Evolutionary conservation across 495 filamentous ascomycete genomes (phyloP), one percentile per base, ranked within the genome.

Genomic region (Patellaria atrata): DNA sequence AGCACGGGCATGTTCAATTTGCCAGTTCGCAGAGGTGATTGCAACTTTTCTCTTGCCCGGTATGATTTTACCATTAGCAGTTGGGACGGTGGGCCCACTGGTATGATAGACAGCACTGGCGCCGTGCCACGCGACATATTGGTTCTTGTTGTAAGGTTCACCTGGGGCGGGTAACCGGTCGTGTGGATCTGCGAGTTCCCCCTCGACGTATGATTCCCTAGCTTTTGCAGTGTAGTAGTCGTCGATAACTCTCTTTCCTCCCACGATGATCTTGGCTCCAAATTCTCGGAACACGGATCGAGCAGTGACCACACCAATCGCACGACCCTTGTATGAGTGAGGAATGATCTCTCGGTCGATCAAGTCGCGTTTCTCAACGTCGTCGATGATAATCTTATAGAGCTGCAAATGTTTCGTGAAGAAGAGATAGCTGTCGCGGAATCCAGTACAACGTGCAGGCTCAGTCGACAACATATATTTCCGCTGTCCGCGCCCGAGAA

Each of bases 391-490:
- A 49, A 94, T 89, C 62, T 94, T 94, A 65, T 83, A 85, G 13
- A 94, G 76, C 49, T 84, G 73, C 52, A 78, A 80, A 61, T 94
- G 86, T 53, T 92, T 93, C 47, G 86, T 87, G 65, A 97, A 97
- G 66, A 97, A 97, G 11, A 97, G 68, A 53, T 97, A 97, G 37
- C 81, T 89, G 59, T 97, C 89, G 35, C 89, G 65, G 67, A 97
- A 97, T 5, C 89, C 89, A 30, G 92, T 87, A 48, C 89, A 97
- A 37, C 89, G 73, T 14, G 89, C 89, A 3, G 89, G 89, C 47
- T 97, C 89, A 2, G 89, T 97, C 1, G 85, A 94, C 49, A 97
- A 62, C 89, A 97, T 97, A 71, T 97, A 97, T 11, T 91, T 70
- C 15, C 83, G 60, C 18, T 89, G 68, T n/a, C 75, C 82, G 30